phyloP scores from a whole-genome alignment of 2,329 filamentous ascomycete genomes.

The Raffaelea ambrosiae region DNA sequence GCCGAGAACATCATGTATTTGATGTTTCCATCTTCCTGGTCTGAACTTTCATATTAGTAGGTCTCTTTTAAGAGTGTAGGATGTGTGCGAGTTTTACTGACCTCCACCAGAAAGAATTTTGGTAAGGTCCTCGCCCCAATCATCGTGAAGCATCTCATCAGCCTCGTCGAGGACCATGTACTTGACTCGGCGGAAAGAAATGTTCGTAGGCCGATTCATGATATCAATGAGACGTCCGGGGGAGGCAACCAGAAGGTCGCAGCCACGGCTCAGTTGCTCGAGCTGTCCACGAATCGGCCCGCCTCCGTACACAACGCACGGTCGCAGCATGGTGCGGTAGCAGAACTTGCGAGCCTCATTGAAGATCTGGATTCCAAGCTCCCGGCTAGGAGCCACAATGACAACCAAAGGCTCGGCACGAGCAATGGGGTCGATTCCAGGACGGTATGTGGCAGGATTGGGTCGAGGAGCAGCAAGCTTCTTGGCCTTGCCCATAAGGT shows the following conservation, averaged over 20 bases:
- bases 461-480: constrained; percentile 75
- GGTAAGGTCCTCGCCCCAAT: constrained; percentile 70
- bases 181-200: constrained; percentile 69
- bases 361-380: constrained; percentile 90
- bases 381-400: constrained; percentile 77
- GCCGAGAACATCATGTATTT: constrained; percentile 84
- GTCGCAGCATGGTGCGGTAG: constrained; percentile 90
- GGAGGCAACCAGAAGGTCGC: constrained; percentile 81
- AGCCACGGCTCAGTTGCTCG: constrained; percentile 68
- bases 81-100: constrained; percentile 32
- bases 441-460: constrained; percentile 47
- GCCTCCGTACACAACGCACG: constrained; percentile 83
- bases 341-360: constrained; percentile 88
- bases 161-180: constrained; percentile 87
- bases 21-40: constrained; percentile 62
- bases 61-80: background rate
- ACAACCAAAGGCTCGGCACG: constrained; percentile 83
- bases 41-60: constrained; percentile 33
- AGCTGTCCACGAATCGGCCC: constrained; percentile 62
- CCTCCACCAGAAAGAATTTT: constrained; percentile 74
- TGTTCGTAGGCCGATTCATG: constrained; percentile 58
- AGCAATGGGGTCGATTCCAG: constrained; percentile 36
- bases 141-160: constrained; percentile 76
- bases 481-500: constrained; percentile 92
- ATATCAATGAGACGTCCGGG: constrained; percentile 82